Evolutionary conservation across 192 early-diverging fungal species (phyloP).

Genomic region (Diversispora epigaea): DNA sequence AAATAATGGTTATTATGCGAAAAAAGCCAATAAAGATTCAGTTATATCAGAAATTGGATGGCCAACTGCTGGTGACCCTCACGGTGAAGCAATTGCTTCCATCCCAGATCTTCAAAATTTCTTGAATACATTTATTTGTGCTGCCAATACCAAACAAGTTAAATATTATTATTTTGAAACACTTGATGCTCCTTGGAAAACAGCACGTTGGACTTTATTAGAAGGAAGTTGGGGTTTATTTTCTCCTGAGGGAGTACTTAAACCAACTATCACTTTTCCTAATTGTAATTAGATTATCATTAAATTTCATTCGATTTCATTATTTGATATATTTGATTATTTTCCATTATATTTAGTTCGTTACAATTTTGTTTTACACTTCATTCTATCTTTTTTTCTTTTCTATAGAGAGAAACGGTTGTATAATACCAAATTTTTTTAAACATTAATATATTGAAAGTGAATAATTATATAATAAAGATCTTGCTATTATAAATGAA

Average conservation of each 20-base stretch:
- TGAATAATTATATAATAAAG: too few relatives aligned
- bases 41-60: slow-evolving; percentile 71
- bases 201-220: not conserved
- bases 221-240: slow-evolving; percentile 30
- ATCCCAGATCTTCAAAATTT: slow-evolving; percentile 62
- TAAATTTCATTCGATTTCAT: too few relatives aligned
- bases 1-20: slow-evolving; percentile 44
- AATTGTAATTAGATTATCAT: not conserved
- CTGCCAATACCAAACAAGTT: slow-evolving; percentile 52
- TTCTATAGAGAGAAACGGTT: too few relatives aligned
- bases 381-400: too few relatives aligned
- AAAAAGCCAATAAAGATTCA: slow-evolving; percentile 45
- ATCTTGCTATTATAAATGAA: too few relatives aligned
- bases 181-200: slow-evolving; percentile 72
- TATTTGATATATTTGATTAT: too few relatives aligned
- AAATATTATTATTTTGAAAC: slow-evolving; percentile 69
- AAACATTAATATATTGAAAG: too few relatives aligned
- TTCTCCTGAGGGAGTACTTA: not conserved
- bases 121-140: slow-evolving; percentile 59
- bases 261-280: not conserved
- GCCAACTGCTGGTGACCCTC: slow-evolving; percentile 54
- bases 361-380: too few relatives aligned
- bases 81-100: slow-evolving; percentile 52
- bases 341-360: too few relatives aligned
- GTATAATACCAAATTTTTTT: too few relatives aligned